These are phyloP conservation scores for Darksidea phi DNA, from an alignment of 495 filamentous ascomycete genomes.

Conservation along the genomic window DNA sequence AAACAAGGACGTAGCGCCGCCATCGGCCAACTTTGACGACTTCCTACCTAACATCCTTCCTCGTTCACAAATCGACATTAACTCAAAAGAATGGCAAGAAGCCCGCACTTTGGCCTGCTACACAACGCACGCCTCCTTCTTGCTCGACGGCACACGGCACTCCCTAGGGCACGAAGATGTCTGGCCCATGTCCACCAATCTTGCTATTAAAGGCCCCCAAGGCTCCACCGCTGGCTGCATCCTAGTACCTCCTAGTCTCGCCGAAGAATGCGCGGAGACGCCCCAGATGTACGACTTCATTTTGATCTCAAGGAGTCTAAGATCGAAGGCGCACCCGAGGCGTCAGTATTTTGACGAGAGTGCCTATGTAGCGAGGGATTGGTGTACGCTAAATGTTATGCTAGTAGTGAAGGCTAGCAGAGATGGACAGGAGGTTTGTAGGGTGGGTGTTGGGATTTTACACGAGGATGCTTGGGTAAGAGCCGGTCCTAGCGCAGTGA, in stretches of 20 bases:
- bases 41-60: not conserved
- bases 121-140: not conserved
- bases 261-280: not conserved
- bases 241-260: not conserved
- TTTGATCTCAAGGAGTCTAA: not conserved
- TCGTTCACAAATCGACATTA: not conserved
- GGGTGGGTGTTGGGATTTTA: conserved; percentile 36
- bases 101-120: not conserved
- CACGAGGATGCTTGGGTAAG: conserved; percentile 14
- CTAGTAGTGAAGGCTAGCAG: conserved; percentile 40
- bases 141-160: not conserved
- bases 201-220: not conserved
- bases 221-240: not conserved
- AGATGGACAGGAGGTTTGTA: conserved; percentile 38
- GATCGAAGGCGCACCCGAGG: not conserved
- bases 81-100: not conserved
- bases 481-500: too few species aligned
- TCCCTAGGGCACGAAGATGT: not conserved
- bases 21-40: not conserved
- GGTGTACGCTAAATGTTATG: conserved; percentile 13
- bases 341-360: not conserved
- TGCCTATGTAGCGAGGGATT: not conserved
- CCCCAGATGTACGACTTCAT: not conserved
- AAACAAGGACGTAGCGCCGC: conserved; percentile 7
- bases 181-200: not conserved